Evolutionary conservation across 257 asterid genomes (phyloP), one percentile per base, ranked within the genome.

Genomic region (Salvia hispanica): DNA sequence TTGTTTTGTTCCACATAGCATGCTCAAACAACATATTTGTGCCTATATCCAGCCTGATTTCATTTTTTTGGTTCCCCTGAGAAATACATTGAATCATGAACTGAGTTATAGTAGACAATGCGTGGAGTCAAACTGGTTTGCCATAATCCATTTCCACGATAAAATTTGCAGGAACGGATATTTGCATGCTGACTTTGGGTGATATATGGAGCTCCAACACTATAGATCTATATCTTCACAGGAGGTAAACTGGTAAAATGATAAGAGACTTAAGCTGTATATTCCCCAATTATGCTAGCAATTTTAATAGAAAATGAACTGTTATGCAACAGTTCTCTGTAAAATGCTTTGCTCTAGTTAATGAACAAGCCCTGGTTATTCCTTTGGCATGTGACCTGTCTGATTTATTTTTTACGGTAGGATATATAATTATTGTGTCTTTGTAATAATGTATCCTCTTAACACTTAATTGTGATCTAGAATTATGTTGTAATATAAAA

Each of bases 171-270:
- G 98, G 97, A 51, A 90, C 99, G 11, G 72, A 84, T 72, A 88
- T 90, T 53, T 76, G 69, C 74, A 90, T 88, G 89, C 93, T 93
- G 66, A 87, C 82, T 69, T 84, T 90, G 85, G 99, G 97, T 28
- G 97, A 90, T 75, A 79, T 85, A 45, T 88, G 97, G 96, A 90
- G 99, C 85, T 86, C 96, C 68, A 87, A 85, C 71, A 88, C 96
- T 43, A 86, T 94, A 65, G 97, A 94, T 79, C 78, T 94, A 44
- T 94, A 88, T 82, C 97, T 94, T 71, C 99, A 94, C 69, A 78
- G 87, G 72, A 90, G 99, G 99, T 88, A 73, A 62, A 57, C 66
- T 33, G 99, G 99, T 88, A 73, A 62, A 57, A 68, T 33, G 42
- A 58, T 21, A 16, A 11, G 34, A 33, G 25, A 10, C 55, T 52